A percentile compares a stretch with the other conserved stretches of the same genome.
Conservation (phyloP, 202 grass and related monocot species). For the Cymbopogon flexuosus region DNA sequence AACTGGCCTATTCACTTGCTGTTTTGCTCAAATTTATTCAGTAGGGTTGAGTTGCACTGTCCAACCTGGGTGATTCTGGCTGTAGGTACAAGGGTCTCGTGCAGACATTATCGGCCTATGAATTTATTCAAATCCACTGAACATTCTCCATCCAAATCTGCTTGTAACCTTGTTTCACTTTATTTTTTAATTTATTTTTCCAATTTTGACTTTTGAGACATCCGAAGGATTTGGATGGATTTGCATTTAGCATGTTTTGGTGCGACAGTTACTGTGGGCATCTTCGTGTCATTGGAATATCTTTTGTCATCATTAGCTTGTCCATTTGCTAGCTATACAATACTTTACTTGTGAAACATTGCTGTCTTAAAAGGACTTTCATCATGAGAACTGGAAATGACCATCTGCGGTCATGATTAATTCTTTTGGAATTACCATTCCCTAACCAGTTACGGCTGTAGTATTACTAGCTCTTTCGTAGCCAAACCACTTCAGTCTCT, state of each 20-base stretch:
- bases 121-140: not conserved
- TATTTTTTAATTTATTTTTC: not conserved
- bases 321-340: not conserved
- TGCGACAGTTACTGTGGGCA: not conserved
- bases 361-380: not conserved
- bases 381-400: not conserved
- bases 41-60: not conserved
- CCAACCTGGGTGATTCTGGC: not conserved
- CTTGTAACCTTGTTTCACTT: not conserved
- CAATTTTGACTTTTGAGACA: not conserved
- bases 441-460: not conserved
- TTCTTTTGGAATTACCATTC: not conserved
- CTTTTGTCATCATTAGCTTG: not conserved
- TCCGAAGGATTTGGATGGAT: not conserved
- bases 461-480: constrained; percentile 2
- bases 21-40: not conserved
- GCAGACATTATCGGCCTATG: not conserved
- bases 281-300: not conserved
- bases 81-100: not conserved
- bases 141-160: not conserved
- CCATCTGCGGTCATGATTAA: not conserved
- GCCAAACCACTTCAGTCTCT: not conserved
- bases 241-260: not conserved
- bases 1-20: not conserved
- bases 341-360: constrained; percentile 17